Evolutionary conservation across 345 rosid genomes (phyloP), one percentile per base, ranked within the genome.

Genomic region (Sisymbrium irio): DNA sequence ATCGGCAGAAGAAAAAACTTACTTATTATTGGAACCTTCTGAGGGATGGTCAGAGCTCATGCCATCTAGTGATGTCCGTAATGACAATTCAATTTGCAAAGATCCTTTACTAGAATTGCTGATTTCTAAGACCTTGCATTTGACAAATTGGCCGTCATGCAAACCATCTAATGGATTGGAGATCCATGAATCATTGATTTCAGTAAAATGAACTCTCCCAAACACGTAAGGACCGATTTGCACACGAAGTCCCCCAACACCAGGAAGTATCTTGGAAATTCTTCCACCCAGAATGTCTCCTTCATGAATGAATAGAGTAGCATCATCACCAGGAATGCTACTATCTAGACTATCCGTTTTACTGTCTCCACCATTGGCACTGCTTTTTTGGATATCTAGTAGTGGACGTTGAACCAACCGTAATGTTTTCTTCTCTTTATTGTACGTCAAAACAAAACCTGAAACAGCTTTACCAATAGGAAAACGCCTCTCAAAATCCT

Each of bases 181-280:
- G 62, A 78, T 88, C 90, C 89, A 95, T 30, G 80, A 70, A 53
- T 90, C 97, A 50, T 78, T 85, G 35, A 90, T 86, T 80, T 95
- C 98, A 30, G 96, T 84, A 75, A 88, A 88, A 79, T 92, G 93
- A 84, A 87, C 99, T 77, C 86, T 88, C 59, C 99, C 99, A 79
- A 82, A 83, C 22, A 75, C 56, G 71, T 83, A 77, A 51, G 99
- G 94, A 78, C 96, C 94, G 70, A 95, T 75, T 85, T 89, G 97
- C 81, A 92, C 89, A 27, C 88, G 82, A 77, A 95, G 74, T 75
- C 99, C 99, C 75, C 92, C 87, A 66, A 89, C 84, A 71, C 91
- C 96, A 28, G 92, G 84, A 77, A 87, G 78, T 70, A 87, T 74
- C 77, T 85, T 87, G 71, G 93, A 82, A 68, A 95, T 86, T 82